These are phyloP conservation scores for Neospermospora avenae DNA, from an alignment of 2,329 filamentous ascomycete genomes.

Conservation along the genomic window DNA sequence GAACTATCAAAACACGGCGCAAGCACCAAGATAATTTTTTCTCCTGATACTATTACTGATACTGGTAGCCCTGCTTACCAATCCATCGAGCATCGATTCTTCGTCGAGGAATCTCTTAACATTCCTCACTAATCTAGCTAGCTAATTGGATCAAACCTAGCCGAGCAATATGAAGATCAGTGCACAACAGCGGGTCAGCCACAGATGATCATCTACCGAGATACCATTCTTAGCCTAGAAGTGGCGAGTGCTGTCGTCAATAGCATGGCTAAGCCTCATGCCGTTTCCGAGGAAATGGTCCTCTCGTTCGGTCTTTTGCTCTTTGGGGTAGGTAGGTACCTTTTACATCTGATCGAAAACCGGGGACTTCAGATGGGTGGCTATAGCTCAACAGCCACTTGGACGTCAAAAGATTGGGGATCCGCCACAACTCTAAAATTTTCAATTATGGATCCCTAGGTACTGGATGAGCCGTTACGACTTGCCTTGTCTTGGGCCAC, in stretches of 20 bases:
- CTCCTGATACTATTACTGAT: no score
- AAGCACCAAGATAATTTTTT: no score
- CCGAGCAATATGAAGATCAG: background rate
- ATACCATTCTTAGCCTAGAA: constrained; percentile 7
- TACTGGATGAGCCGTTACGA: background rate
- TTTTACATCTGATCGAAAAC: background rate
- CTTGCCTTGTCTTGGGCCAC: no score
- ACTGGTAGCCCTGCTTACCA: no score
- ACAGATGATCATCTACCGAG: constrained; percentile 16
- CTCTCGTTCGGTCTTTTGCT: background rate
- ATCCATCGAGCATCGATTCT: no score
- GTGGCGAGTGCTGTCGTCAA: constrained; percentile 24
- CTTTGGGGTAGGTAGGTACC: background rate
- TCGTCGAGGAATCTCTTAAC: no score
- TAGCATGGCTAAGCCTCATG: background rate
- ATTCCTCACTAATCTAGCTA: background rate
- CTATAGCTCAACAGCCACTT: background rate
- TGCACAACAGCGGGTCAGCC: constrained; percentile 13
- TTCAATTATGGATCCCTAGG: background rate
- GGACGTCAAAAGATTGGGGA: background rate
- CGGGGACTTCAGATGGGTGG: no score
- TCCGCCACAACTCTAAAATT: no score
- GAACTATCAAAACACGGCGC: no score
- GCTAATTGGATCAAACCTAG: background rate
- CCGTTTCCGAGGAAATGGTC: no score